Conservation (phyloP, 2,329 filamentous ascomycete genomes). For the Colletotrichum endophyticum region DNA sequence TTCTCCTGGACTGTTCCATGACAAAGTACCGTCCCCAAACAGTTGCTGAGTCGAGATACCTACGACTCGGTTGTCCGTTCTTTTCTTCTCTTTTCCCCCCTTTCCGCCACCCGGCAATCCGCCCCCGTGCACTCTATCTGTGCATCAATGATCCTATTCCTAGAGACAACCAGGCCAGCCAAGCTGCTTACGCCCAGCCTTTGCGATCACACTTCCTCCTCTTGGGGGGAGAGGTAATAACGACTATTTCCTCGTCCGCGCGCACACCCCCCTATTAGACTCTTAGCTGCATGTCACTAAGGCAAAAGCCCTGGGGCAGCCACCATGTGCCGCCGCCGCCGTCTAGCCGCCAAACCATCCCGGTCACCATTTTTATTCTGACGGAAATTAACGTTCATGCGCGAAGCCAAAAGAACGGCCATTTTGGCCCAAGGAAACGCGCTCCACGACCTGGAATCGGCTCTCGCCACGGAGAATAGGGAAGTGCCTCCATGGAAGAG, state of each 20-base stretch:
- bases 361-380: neutral
- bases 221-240: neutral
- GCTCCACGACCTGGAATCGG: neutral
- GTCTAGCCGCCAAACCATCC: neutral
- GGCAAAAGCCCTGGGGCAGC: neutral
- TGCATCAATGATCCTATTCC: constrained; percentile 3
- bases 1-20: neutral
- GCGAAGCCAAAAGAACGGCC: neutral
- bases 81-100: neutral
- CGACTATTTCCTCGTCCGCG: neutral
- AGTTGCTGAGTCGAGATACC: neutral
- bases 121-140: constrained; percentile 3
- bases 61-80: neutral
- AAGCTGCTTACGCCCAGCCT: neutral
- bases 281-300: neutral
- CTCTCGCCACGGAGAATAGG: neutral
- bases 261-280: neutral
- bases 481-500: neutral
- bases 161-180: neutral
- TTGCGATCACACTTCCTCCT: neutral
- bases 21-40: neutral
- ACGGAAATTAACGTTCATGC: constrained; percentile 5
- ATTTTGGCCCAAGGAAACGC: neutral
- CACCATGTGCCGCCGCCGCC: neutral
- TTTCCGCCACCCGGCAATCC: neutral